Percentiles rank a stretch among this genome's conserved stretches.
phyloP scores from a whole-genome alignment of 805 yeast species.

The Spencermartinsiella europaea region DNA sequence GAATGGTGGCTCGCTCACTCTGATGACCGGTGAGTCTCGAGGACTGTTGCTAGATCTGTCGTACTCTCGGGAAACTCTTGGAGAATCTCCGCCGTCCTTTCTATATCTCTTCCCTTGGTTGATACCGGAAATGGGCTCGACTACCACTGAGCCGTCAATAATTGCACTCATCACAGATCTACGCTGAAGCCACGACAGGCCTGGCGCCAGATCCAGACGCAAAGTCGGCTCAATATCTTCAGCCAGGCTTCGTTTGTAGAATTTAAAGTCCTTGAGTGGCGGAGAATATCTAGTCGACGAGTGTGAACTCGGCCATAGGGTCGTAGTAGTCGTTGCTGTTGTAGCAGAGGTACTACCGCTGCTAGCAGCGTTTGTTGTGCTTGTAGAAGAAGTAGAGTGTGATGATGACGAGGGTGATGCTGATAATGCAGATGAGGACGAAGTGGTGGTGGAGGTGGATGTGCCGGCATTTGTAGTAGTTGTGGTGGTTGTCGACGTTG shows the following conservation, averaged over 20 bases:
- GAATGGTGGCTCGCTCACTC: too few species aligned
- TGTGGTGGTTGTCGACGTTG: background rate
- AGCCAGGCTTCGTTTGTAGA: slow-evolving; percentile 56
- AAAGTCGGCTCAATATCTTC: slow-evolving; percentile 80
- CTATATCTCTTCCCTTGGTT: slow-evolving; percentile 55
- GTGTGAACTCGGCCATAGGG: slow-evolving; percentile 4
- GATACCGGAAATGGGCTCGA: slow-evolving; percentile 82
- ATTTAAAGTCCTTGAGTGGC: slow-evolving; percentile 46
- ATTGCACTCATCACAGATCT: slow-evolving; percentile 60
- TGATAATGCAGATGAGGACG: background rate
- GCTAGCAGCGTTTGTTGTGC: background rate
- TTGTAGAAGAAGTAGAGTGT: background rate
- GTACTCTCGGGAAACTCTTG: slow-evolving; percentile 5
- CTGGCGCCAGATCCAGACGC: slow-evolving; percentile 58
- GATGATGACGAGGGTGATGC: background rate
- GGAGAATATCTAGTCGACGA: background rate
- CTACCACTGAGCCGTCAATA: slow-evolving; percentile 72
- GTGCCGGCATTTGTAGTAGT: background rate
- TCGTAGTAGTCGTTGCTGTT: background rate
- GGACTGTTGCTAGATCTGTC: too few species aligned
- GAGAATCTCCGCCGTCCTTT: slow-evolving; percentile 1
- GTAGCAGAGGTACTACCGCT: background rate
- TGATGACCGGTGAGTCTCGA: too few species aligned
- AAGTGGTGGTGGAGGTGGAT: slow-evolving; percentile 1
- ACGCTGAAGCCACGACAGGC: slow-evolving; percentile 56